phyloP scores from a whole-genome alignment of 805 yeast genomes.

The Grigorovia humatica region DNA sequence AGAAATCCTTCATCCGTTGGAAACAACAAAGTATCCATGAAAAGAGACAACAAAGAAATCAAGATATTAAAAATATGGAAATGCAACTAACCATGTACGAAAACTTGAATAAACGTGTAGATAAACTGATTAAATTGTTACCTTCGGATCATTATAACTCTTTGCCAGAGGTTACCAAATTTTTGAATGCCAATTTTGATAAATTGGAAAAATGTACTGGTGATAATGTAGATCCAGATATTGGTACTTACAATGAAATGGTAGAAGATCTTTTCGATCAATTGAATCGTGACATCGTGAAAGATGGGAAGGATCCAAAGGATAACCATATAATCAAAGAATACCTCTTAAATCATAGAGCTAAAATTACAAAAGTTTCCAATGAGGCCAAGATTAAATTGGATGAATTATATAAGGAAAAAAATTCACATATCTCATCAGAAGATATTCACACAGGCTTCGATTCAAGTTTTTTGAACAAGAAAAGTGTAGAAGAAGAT shows the following conservation, averaged over 20 bases:
- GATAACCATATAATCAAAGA: conserved; percentile 32
- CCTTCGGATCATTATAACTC: conserved; percentile 30
- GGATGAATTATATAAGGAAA: conserved; percentile 58
- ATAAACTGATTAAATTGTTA: conserved; percentile 36
- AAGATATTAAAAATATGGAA: conserved; percentile 64
- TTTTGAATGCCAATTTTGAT: conserved; percentile 45
- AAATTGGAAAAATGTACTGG: conserved; percentile 43
- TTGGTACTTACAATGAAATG: conserved; percentile 80
- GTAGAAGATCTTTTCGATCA: conserved; percentile 81
- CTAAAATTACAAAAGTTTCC: conserved; percentile 58
- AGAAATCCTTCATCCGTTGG: conserved; percentile 85
- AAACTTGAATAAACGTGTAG: conserved; percentile 64
- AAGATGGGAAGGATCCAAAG: conserved; percentile 35
- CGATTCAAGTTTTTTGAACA: conserved; percentile 74
- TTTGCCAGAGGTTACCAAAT: conserved; percentile 29
- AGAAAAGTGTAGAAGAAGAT: conserved; percentile 27
- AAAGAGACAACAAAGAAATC: conserved; percentile 69
- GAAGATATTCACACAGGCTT: conserved; percentile 91
- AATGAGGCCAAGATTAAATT: conserved; percentile 56
- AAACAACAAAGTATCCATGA: conserved; percentile 96
- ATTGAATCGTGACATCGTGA: conserved; percentile 48
- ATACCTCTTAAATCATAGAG: conserved; percentile 45
- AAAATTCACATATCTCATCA: conserved; percentile 64
- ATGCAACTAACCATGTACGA: conserved; percentile 75
- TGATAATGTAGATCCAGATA: conserved; percentile 35